Evolutionary conservation across 768 basidiomycete genomes (phyloP).

Genomic region (Trametes maxima): DNA sequence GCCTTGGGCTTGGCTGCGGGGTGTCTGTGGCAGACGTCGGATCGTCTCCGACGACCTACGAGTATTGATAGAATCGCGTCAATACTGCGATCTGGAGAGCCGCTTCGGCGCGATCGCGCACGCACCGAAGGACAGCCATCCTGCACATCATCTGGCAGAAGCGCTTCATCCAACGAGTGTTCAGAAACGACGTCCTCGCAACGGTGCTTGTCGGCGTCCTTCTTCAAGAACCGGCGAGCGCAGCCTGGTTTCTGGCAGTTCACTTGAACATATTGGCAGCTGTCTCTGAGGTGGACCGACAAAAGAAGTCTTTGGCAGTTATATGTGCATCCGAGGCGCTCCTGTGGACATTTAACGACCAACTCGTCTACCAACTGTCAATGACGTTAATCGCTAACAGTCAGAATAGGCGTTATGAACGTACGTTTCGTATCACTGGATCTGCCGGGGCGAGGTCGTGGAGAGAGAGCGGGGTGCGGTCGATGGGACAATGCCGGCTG

Average conservation of each 20-base stretch:
- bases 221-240: slow-evolving; percentile 44
- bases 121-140: too few relatives aligned
- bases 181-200: slow-evolving; percentile 27
- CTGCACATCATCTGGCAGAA: not conserved
- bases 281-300: slow-evolving; percentile 59
- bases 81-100: too few relatives aligned
- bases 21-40: not conserved
- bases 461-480: slow-evolving; percentile 65
- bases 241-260: slow-evolving; percentile 54
- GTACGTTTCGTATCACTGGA: slow-evolving; percentile 74
- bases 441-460: slow-evolving; percentile 68
- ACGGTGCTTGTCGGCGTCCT: slow-evolving; percentile 43
- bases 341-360: slow-evolving; percentile 68
- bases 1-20: not conserved
- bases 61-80: not conserved
- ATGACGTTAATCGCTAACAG: not conserved
- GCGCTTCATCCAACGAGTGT: not conserved
- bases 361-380: slow-evolving; percentile 82
- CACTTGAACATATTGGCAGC: slow-evolving; percentile 60
- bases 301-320: slow-evolving; percentile 70
- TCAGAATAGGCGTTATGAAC: slow-evolving; percentile 30
- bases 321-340: slow-evolving; percentile 57
- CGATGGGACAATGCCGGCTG: slow-evolving; percentile 79
- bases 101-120: too few relatives aligned
- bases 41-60: not conserved